Percentiles rank a stretch among this genome's conserved stretches.
These are phyloP conservation scores for Cronartium quercuum DNA, from an alignment of 1,284 basidiomycete genomes.

Conservation along the genomic window DNA sequence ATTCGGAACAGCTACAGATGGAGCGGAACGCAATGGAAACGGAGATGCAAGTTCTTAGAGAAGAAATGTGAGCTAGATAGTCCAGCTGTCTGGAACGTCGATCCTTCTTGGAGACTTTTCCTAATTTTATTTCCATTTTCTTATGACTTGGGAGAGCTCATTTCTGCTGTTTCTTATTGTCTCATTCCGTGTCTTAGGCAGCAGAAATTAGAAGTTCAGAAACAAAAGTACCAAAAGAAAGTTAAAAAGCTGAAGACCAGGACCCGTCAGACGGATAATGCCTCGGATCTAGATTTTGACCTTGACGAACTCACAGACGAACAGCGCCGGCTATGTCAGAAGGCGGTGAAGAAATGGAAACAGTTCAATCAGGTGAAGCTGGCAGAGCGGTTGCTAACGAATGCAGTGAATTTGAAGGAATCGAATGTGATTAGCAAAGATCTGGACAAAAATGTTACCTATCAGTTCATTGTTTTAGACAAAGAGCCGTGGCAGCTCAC, in stretches of 20 bases:
- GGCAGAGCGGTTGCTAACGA: slow-evolving; percentile 78
- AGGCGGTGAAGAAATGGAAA: slow-evolving; percentile 76
- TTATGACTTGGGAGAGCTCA: too few relatives aligned
- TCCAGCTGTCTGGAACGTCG: too few relatives aligned
- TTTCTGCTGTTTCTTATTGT: not conserved
- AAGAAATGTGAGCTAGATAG: slow-evolving; percentile 38
- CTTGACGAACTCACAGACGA: slow-evolving; percentile 70
- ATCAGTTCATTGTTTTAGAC: slow-evolving; percentile 84
- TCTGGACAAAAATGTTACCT: slow-evolving; percentile 73
- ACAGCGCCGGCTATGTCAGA: slow-evolving; percentile 67
- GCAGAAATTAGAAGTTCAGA: slow-evolving; percentile 42
- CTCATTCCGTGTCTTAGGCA: slow-evolving; percentile 55
- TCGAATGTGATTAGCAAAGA: slow-evolving; percentile 89
- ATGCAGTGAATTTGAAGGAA: slow-evolving; percentile 83
- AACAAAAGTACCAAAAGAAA: slow-evolving; percentile 42
- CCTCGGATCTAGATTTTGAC: slow-evolving; percentile 59
- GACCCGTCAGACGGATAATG: slow-evolving; percentile 58
- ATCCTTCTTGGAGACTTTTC: too few relatives aligned
- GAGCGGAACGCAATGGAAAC: slow-evolving; percentile 71
- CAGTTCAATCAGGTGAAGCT: slow-evolving; percentile 76
- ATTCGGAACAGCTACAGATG: slow-evolving; percentile 84
- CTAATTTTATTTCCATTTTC: too few relatives aligned
- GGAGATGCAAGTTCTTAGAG: slow-evolving; percentile 59
- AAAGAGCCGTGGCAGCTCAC: slow-evolving; percentile 73
- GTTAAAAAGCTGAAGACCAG: slow-evolving; percentile 61